Evolutionary conservation across 768 basidiomycete species (phyloP).

Genomic region (Russula sp.): DNA sequence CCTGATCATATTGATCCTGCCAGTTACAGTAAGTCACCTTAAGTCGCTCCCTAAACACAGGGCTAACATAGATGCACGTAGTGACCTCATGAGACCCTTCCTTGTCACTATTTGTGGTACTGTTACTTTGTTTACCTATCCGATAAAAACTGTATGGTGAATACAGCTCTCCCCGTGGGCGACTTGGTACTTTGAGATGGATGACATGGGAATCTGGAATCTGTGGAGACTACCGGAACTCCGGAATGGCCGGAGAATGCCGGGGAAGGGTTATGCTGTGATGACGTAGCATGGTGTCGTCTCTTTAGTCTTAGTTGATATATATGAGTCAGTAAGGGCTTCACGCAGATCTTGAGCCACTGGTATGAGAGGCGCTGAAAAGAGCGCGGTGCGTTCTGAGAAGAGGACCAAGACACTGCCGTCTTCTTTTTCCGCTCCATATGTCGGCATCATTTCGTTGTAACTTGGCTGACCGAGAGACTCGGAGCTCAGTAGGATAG

Average conservation of each 20-base stretch:
- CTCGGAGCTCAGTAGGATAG: too few relatives aligned
- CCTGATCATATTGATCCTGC: conserved; percentile 92
- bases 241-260: not conserved
- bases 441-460: too few relatives aligned
- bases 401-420: not conserved
- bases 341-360: conserved; percentile 10
- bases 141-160: conserved; percentile 17
- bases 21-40: conserved; percentile 75
- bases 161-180: not conserved
- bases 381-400: not conserved
- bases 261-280: not conserved
- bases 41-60: not conserved
- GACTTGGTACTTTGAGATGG: not conserved
- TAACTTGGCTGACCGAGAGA: too few relatives aligned
- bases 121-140: conserved; percentile 16
- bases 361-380: not conserved
- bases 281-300: not conserved
- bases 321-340: not conserved
- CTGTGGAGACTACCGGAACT: too few relatives aligned
- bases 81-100: conserved; percentile 36
- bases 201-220: too few relatives aligned
- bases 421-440: not conserved
- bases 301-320: not conserved
- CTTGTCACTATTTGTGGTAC: not conserved
- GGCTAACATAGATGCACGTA: conserved; percentile 21